Base-by-base conservation (phyloP, 805 yeast species). In the Candida wancherniae region DNA sequence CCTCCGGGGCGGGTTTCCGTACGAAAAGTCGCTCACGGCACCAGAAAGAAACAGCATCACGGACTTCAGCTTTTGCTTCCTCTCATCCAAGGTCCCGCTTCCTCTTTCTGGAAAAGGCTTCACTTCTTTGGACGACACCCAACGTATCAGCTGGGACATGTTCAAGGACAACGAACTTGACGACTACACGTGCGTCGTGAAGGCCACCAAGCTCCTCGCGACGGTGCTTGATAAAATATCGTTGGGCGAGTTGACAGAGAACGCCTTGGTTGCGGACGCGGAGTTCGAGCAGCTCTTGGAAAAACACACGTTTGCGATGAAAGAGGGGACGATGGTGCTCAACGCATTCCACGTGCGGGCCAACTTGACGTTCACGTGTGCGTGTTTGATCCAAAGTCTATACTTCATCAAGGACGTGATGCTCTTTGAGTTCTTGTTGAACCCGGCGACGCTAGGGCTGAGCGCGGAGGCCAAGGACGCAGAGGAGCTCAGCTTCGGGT, bases 261-360 rank as follows among this genome's bases (percentile, higher is more conserved):
- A 28, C 4, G 22, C 22, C 12, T 23, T 37, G 15, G 13, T 16
- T 4, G 9, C 18, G 15, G 39, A 41, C 11, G 20, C 19, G 2
- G 27, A 7, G 5, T 42, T 48, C 13, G 34, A 40, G 9, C 15
- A 26, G 6, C 24, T 21, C 17, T 24, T 43, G 7, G 22, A 21
- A 16, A 10, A 11, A 9, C 30, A 32, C n/a, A 25, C 31, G 3
- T 35, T 33, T 22, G 21, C 13, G 7, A 24, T 33, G 1, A 39
- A 39, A n/a, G 32, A 47, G 22, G 56, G 46, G 19, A 40, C 53
- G 26, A 43, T 65, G 3, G 41, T 61, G 4, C 40, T 71, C 21
- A 62, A 65, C 37, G 46, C 59, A 5, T 53, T 59, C 11, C 45
- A 47, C 29, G 44, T 69, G 5, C 48, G 55, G 19, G 45, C 70